Evolutionary conservation across 2,329 filamentous ascomycete genomes (phyloP).

Genomic region (Alternaria novae-zelandiae): DNA sequence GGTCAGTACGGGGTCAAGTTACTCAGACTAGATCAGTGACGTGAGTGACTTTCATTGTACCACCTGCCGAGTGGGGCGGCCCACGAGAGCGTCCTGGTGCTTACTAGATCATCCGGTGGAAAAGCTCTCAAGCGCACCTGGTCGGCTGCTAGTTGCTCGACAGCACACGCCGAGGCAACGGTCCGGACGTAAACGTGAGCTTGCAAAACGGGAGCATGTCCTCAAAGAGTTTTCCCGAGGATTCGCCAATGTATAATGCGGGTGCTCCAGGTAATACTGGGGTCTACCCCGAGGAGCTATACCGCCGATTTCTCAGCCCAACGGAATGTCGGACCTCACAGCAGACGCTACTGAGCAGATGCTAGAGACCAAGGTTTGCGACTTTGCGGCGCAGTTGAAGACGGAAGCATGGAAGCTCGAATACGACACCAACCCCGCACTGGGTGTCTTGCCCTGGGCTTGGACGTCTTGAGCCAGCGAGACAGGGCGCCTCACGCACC

Average conservation of each 20-base stretch:
- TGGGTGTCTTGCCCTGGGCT: conserved; percentile 7
- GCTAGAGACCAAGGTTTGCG: conserved; percentile 12
- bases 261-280: conserved; percentile 4
- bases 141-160: not conserved
- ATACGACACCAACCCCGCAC: conserved; percentile 39
- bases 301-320: conserved; percentile 13
- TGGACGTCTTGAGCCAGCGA: conserved; percentile 18
- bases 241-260: conserved; percentile 20
- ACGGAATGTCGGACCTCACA: conserved; percentile 8
- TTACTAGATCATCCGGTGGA: conserved; percentile 12
- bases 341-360: conserved; percentile 7
- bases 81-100: conserved; percentile 5
- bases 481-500: conserved; percentile 23
- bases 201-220: conserved; percentile 2
- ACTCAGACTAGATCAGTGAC: conserved; percentile 7
- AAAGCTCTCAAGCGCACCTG: conserved; percentile 3
- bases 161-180: conserved; percentile 9
- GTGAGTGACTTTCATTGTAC: conserved; percentile 14
- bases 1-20: conserved; percentile 5
- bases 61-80: conserved; percentile 10
- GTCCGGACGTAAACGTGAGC: conserved; percentile 1
- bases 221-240: conserved; percentile 23
- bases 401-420: conserved; percentile 24
- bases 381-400: conserved; percentile 15
- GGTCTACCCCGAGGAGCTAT: not conserved